Evolutionary conservation across 768 basidiomycete species (phyloP).

Genomic region (Auriscalpium microsporum): DNA sequence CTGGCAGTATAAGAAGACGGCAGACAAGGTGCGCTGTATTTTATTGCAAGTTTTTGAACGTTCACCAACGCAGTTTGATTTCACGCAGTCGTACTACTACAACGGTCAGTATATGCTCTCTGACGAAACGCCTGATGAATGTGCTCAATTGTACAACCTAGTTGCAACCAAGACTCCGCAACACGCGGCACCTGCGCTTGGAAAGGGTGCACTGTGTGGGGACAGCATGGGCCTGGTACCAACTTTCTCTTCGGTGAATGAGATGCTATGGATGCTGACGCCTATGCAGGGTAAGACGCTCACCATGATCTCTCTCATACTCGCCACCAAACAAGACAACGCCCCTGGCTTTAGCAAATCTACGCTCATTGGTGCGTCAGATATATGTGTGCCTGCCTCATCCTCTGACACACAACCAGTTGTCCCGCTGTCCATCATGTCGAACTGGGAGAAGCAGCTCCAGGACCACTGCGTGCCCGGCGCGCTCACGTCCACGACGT

Average conservation of each 20-base stretch:
- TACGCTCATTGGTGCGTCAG: slow-evolving; percentile 69
- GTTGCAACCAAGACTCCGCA: slow-evolving; percentile 82
- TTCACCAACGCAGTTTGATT: not conserved
- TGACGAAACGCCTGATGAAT: not conserved
- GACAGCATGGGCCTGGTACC: slow-evolving; percentile 79
- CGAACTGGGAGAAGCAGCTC: slow-evolving; percentile 86
- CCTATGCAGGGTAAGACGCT: slow-evolving; percentile 76
- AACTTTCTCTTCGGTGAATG: slow-evolving; percentile 9
- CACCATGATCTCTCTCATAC: slow-evolving; percentile 74
- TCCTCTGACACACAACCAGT: slow-evolving; percentile 35
- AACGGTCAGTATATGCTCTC: slow-evolving; percentile 39
- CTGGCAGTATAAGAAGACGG: slow-evolving; percentile 64
- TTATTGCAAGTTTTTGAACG: not conserved
- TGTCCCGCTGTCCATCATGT: slow-evolving; percentile 73
- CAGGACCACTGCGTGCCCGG: slow-evolving; percentile 57
- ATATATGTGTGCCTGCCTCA: not conserved
- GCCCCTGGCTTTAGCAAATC: slow-evolving; percentile 48
- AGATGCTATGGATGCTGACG: too few relatives aligned
- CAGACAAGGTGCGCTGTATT: slow-evolving; percentile 38
- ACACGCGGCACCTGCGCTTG: slow-evolving; percentile 51
- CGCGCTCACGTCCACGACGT: slow-evolving; percentile 47
- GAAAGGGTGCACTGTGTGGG: slow-evolving; percentile 79
- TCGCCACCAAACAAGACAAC: slow-evolving; percentile 66
- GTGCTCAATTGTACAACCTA: slow-evolving; percentile 19
- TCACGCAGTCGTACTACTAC: slow-evolving; percentile 50